Percentiles rank a stretch among this genome's conserved stretches.
Conservation (phyloP, 441 rosid species). For the Croton setiger region DNA sequence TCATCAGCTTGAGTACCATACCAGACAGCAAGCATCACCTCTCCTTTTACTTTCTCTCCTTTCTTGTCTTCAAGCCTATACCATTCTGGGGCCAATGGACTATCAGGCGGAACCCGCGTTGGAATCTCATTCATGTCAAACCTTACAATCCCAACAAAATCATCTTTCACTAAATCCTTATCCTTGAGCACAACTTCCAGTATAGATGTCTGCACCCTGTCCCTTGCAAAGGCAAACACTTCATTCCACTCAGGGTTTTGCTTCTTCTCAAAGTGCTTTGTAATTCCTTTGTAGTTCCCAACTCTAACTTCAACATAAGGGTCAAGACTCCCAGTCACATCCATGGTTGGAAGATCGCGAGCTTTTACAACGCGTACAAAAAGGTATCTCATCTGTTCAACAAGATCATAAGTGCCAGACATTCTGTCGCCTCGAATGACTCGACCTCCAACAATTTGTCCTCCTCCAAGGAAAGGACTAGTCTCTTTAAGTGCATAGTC, state of each 20-base stretch:
- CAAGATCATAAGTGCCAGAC: conserved; percentile 66
- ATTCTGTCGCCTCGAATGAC: conserved; percentile 65
- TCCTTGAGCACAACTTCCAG: conserved; percentile 77
- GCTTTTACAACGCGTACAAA: conserved; percentile 82
- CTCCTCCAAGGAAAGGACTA: conserved; percentile 84
- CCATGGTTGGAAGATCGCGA: conserved; percentile 71
- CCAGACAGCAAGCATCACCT: conserved; percentile 94
- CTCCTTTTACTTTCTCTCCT: conserved; percentile 61
- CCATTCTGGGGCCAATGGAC: conserved; percentile 97
- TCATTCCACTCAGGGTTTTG: conserved; percentile 86
- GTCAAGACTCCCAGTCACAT: conserved; percentile 78
- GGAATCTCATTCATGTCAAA: conserved; percentile 75
- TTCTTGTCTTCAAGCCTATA: conserved; percentile 63
- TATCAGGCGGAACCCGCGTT: conserved; percentile 71
- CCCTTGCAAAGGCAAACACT: conserved; percentile 84
- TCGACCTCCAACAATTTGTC: conserved; percentile 73
- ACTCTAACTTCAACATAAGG: conserved; percentile 77
- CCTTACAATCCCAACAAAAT: conserved; percentile 62
- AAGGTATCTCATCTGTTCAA: conserved; percentile 86
- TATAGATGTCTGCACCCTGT: conserved; percentile 54
- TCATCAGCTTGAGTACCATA: conserved; percentile 96
- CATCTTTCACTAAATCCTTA: conserved; percentile 74
- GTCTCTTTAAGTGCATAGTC: conserved; percentile 82
- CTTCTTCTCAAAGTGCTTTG: conserved; percentile 67
- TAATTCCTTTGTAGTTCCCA: conserved; percentile 83